Base-by-base conservation (phyloP, 2,329 filamentous ascomycete genomes). In the Fusarium buxicola region DNA sequence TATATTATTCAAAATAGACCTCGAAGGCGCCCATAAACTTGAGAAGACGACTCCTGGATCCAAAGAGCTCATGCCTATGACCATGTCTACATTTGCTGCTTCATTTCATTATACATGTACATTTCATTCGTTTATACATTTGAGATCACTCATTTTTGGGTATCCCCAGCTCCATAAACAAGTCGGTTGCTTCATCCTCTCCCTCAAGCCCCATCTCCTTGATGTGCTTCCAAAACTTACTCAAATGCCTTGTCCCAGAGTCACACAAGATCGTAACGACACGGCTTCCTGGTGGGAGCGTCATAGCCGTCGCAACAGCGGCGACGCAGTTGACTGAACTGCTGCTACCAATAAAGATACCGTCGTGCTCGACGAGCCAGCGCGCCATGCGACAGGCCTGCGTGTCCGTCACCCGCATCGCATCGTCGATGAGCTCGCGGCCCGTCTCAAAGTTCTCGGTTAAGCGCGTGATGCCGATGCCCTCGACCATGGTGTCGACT, bases 291-390 rank as follows among this genome's bases (percentile, higher is more conserved):
- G 78, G 74, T 5, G 86, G 85, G 60, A 94, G 77, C 36, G 80
- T 79, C 73, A 88, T 83, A 24, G 91, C 91, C 5, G 89, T 82
- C 46, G 84, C 84, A 9, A 91, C 88, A 18, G 92, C 90, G 5
- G 91, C 92, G 36, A 92, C 90, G 83, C 94, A 97, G 75, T 99
- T 99, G 48, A 99, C 94, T n/a, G 94, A 91, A 76, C 91, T 97
- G 75, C 92, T 97, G 75, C 94, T 97, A 8, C 95, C 96, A 35
- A 94, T 84, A 72, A 99, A 99, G 49, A 99, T 89, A 8, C 95
- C 95, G 75, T 99, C 95, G 63, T 94, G 90, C 78, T 98, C 94
- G 8, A 97, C 94, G 35, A 99, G 80, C 92, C 93, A 98, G 62
- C 92, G 84, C n/a, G 94, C 95, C 95, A 99, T 99, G 51, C 84